These are phyloP conservation scores for Stachybotrys chartarum DNA, from an alignment of 2,329 filamentous ascomycete genomes.

Conservation along the genomic window DNA sequence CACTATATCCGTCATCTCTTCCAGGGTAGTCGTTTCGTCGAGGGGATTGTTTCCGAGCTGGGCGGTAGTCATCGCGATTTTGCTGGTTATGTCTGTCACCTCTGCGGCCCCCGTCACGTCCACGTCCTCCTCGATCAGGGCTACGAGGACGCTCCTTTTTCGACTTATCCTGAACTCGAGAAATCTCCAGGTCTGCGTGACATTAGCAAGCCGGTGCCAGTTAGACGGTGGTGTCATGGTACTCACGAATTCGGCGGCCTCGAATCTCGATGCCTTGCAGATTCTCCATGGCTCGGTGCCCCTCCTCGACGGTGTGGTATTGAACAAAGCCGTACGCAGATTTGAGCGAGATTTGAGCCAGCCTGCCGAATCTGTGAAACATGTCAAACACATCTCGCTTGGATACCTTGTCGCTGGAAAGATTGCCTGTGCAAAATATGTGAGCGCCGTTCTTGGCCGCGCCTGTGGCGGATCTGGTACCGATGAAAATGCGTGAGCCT, in stretches of 20 bases:
- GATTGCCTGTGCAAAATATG: slow-evolving; percentile 58
- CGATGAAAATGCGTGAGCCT: slow-evolving; percentile 73
- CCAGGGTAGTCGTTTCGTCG: slow-evolving; percentile 47
- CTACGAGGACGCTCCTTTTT: slow-evolving; percentile 53
- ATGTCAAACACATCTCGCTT: slow-evolving; percentile 91
- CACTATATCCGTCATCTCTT: slow-evolving; percentile 54
- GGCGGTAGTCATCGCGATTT: slow-evolving; percentile 57
- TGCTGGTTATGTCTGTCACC: slow-evolving; percentile 40
- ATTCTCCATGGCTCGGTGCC: slow-evolving; percentile 63
- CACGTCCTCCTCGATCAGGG: slow-evolving; percentile 51
- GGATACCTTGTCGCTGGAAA: slow-evolving; percentile 86
- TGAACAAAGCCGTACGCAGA: slow-evolving; percentile 97
- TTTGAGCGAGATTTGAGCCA: slow-evolving; percentile 94
- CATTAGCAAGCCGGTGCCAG: neutral
- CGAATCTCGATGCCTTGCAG: slow-evolving; percentile 77
- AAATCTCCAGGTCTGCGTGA: slow-evolving; percentile 72
- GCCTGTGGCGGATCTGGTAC: slow-evolving; percentile 39
- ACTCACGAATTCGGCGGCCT: slow-evolving; percentile 90
- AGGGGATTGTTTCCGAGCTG: slow-evolving; percentile 53
- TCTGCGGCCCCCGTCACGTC: slow-evolving; percentile 34
- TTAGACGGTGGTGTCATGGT: slow-evolving; percentile 1
- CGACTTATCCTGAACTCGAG: slow-evolving; percentile 71
- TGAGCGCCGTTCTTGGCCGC: slow-evolving; percentile 15
- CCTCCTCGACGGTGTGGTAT: slow-evolving; percentile 72
- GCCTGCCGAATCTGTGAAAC: slow-evolving; percentile 75